Evolutionary conservation across 208 protist genomes (phyloP), one percentile per base, ranked within the genome.

Genomic region (Crithidia sp.): DNA sequence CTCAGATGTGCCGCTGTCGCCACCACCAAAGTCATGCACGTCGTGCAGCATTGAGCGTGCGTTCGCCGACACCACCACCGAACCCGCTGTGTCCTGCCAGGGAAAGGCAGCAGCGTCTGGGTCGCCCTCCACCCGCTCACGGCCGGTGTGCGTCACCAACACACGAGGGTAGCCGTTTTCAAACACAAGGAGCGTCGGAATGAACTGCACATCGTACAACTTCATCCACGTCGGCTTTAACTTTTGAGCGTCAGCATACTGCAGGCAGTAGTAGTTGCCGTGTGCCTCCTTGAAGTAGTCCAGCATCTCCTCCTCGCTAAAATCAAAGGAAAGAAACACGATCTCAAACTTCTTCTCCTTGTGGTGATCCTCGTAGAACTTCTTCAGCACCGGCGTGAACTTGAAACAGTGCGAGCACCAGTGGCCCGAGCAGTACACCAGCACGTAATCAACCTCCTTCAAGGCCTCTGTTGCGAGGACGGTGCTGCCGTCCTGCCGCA

Each of bases 381-480:
- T 37, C 37, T 74, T 81, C 14, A 97, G 81, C 73, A 77, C 8
- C 13, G 90, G 93, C 2, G 93, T 95, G 76, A 95, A 95, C 7
- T 61, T 10, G 47, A 77, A 69, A 70, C 92, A 96, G 28, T 89
- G 92, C 0, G 86, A 86, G 67, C 91, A 95, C 89, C 90, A 96
- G 78, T 93, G 86, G 10, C 92, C 92, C 10, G 84, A 89, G 73
- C 95, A 95, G 83, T 94, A 96, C 10, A 95, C 37, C 2, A 92
- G 45, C 7, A 95, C 67, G 59, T 87, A 90, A 2, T 77, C 57
- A 13, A 81, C 58, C 45, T 78, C 74, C 6, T 61, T 17, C 12
- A 89, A 57, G 2, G 71, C 78, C 0, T 61, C 73, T 5, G 41
- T 44, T 6, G 78, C 70, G 4, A 56, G 7, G 10, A 76, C 76